Conservation (phyloP, 164 flowering plant species). For the Litsea cubeba region DNA sequence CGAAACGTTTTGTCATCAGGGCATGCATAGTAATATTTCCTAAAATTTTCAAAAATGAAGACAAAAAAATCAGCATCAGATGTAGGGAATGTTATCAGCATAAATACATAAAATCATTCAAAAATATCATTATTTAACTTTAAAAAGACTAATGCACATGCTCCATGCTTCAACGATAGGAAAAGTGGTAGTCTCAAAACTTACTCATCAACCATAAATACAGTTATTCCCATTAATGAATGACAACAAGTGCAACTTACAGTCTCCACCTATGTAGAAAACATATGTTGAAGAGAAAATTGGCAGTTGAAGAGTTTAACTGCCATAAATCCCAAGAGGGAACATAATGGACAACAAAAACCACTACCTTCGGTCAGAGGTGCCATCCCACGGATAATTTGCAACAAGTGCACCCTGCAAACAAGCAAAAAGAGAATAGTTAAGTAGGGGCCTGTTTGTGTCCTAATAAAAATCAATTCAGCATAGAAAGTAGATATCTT, state of each 20-base stretch:
- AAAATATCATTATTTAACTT: background rate
- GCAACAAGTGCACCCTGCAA: slow-evolving; percentile 97
- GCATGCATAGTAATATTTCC: slow-evolving; percentile 74
- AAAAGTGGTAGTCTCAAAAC: no score
- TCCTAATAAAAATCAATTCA: background rate
- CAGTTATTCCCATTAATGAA: no score
- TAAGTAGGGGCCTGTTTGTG: background rate
- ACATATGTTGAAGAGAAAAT: no score
- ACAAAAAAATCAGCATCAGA: slow-evolving; percentile 6
- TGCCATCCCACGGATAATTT: slow-evolving; percentile 99
- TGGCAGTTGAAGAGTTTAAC: background rate
- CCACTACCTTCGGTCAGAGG: slow-evolving; percentile 53
- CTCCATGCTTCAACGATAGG: no score
- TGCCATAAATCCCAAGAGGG: background rate
- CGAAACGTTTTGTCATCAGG: slow-evolving; percentile 91
- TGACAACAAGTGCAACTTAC: no score
- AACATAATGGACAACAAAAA: background rate
- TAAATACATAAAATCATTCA: background rate
- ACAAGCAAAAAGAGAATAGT: slow-evolving; percentile 7
- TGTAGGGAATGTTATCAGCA: background rate
- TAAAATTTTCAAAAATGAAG: slow-evolving; percentile 26
- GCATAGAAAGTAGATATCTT: background rate
- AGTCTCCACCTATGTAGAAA: no score
- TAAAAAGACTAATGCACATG: background rate
- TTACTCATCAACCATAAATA: no score